Percentiles rank a stretch among this genome's conserved stretches.
Evolutionary conservation across 129 eudicot genomes (phyloP).

Genomic region (Apium graveolens): DNA sequence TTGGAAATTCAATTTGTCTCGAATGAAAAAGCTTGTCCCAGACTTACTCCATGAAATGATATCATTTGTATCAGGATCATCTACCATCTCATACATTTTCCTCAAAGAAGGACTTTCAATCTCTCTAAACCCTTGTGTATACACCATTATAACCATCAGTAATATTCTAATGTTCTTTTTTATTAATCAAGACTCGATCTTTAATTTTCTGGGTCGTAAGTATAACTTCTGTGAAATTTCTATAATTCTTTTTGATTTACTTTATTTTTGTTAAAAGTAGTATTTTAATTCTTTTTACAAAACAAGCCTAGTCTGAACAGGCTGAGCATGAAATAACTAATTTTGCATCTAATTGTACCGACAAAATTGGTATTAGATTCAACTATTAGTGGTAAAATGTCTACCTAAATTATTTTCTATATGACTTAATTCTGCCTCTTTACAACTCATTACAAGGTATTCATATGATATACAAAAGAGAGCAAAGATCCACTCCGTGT

Average conservation of each 20-base stretch:
- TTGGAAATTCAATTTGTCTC: conserved; percentile 19
- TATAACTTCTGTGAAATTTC: too few relatives aligned
- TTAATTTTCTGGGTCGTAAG: not conserved
- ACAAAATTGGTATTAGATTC: not conserved
- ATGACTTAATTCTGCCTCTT: not conserved
- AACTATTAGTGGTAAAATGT: not conserved
- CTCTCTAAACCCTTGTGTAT: conserved; percentile 8
- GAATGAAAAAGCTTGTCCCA: conserved; percentile 40
- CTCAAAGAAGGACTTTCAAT: conserved; percentile 14
- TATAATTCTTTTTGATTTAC: too few relatives aligned
- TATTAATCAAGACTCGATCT: too few relatives aligned
- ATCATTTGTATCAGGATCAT: conserved; percentile 24
- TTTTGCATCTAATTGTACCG: not conserved
- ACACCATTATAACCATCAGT: too few relatives aligned
- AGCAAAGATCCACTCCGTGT: conserved; percentile 65
- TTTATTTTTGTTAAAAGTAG: not conserved
- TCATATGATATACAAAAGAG: conserved; percentile 57
- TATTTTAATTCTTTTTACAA: too few relatives aligned
- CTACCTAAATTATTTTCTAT: not conserved
- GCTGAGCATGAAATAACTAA: not conserved
- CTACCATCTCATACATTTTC: conserved; percentile 29
- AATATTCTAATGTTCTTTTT: too few relatives aligned
- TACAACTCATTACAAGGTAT: conserved; percentile 40
- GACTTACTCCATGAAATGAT: conserved; percentile 30
- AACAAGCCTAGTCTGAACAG: not conserved